These are phyloP conservation scores for Silene conica DNA, from an alignment of 148 eudicot species.

Conservation along the genomic window DNA sequence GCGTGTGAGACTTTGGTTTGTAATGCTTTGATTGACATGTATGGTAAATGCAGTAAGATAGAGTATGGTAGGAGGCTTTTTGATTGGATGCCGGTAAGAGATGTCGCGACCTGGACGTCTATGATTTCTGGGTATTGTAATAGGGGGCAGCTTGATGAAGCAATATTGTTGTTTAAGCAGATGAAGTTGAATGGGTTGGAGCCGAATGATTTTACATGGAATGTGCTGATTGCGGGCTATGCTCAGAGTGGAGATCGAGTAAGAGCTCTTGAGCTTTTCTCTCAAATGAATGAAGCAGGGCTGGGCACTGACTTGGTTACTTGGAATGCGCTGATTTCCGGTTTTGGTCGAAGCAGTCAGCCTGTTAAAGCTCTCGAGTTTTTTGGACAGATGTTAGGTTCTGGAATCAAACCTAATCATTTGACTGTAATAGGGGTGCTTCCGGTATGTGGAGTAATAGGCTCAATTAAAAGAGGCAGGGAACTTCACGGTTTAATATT, in stretches of 20 bases:
- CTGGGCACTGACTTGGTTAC: constrained; percentile 42
- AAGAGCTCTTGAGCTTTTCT: constrained; percentile 36
- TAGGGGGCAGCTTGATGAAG: constrained; percentile 36
- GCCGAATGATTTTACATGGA: constrained; percentile 68
- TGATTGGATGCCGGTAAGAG: constrained; percentile 43
- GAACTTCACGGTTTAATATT: constrained; percentile 53
- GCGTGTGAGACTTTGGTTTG: constrained; percentile 37
- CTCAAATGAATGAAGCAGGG: constrained; percentile 42
- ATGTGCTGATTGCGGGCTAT: constrained; percentile 44
- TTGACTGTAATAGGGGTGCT: constrained; percentile 55
- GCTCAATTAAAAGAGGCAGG: constrained; percentile 37
- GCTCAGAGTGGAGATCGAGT: constrained; percentile 53
- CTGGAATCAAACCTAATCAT: constrained; percentile 50
- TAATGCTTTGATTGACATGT: constrained; percentile 66
- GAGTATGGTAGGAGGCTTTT: constrained; percentile 46
- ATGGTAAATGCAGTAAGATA: constrained; percentile 46
- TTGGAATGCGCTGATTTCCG: constrained; percentile 71
- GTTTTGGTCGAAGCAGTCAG: constrained; percentile 44
- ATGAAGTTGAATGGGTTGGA: constrained; percentile 52
- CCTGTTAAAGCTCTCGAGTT: constrained; percentile 39
- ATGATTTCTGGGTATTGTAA: constrained; percentile 55
- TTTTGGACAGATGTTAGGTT: constrained; percentile 43
- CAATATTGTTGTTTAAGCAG: constrained; percentile 43
- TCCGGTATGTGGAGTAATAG: constrained; percentile 43
- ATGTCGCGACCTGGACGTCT: constrained; percentile 64